Percentiles rank a stretch among this genome's conserved stretches.
Conservation (phyloP, 2,329 filamentous ascomycete species). For the Paraphaeosphaeria minitans region DNA sequence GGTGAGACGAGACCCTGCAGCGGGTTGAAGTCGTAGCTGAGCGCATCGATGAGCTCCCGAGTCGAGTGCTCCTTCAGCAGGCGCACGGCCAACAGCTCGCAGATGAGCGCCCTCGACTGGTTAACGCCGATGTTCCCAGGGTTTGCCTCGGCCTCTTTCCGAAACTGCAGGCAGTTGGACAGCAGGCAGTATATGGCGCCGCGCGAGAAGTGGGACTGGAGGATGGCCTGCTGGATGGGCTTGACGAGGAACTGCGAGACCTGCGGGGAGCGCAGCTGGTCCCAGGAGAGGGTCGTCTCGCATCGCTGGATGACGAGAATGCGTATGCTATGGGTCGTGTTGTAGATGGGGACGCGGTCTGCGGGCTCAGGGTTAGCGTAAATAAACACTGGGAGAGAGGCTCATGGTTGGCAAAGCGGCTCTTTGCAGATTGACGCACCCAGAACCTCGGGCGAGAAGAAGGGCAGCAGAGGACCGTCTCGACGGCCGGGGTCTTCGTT, state of each 20-base stretch:
- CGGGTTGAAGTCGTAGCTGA: conserved; percentile 95
- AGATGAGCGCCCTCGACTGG: conserved; percentile 83
- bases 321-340: conserved; percentile 86
- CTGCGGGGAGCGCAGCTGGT: conserved; percentile 92
- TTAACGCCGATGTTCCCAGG: conserved; percentile 84
- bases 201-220: conserved; percentile 79
- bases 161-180: conserved; percentile 92
- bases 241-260: conserved; percentile 95
- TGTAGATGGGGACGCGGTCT: conserved; percentile 89
- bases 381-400: conserved; percentile 14
- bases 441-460: conserved; percentile 47
- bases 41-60: conserved; percentile 86
- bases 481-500: conserved; percentile 36
- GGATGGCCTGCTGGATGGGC: conserved; percentile 90
- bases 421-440: conserved; percentile 26
- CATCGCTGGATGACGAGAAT: conserved; percentile 82
- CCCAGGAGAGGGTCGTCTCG: conserved; percentile 92
- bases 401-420: conserved; percentile 3
- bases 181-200: conserved; percentile 89
- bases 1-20: conserved; percentile 75
- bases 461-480: conserved; percentile 46
- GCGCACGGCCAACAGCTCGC: conserved; percentile 88
- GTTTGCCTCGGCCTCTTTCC: conserved; percentile 81
- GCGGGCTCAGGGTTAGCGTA: conserved; percentile 25
- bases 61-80: conserved; percentile 88